Evolutionary conservation across 768 basidiomycete species (phyloP).

Genomic region (Lepiota venenata): DNA sequence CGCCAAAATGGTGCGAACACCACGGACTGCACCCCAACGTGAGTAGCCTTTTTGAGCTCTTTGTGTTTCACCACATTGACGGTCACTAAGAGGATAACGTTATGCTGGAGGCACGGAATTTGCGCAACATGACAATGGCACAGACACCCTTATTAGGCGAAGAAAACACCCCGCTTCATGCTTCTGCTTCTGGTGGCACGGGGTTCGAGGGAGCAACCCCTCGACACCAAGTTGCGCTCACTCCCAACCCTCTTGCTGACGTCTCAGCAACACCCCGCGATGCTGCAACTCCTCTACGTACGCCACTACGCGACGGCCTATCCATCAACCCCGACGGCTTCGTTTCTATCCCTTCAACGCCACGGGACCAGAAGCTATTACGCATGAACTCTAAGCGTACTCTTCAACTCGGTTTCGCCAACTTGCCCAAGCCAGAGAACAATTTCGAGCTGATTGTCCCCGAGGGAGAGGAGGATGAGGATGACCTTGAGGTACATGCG

Average conservation of each 20-base stretch:
- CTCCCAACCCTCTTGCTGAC: slow-evolving; percentile 90
- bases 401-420: slow-evolving; percentile 77
- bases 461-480: slow-evolving; percentile 80
- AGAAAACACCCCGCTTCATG: slow-evolving; percentile 94
- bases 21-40: slow-evolving; percentile 93
- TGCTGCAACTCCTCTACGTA: slow-evolving; percentile 81
- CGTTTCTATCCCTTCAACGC: slow-evolving; percentile 59
- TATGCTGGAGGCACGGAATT: slow-evolving; percentile 90
- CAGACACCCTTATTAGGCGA: slow-evolving; percentile 96
- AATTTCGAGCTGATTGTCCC: slow-evolving; percentile 95
- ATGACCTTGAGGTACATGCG: slow-evolving; percentile 26
- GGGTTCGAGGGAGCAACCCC: slow-evolving; percentile 97
- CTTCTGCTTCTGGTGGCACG: slow-evolving; percentile 68
- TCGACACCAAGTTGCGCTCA: slow-evolving; percentile 85
- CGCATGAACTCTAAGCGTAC: slow-evolving; percentile 67
- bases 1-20: slow-evolving; percentile 91
- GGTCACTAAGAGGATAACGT: slow-evolving; percentile 81
- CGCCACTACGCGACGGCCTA: slow-evolving; percentile 91
- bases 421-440: slow-evolving; percentile 90
- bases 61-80: slow-evolving; percentile 3
- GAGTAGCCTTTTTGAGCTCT: slow-evolving; percentile 29
- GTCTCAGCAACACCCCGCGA: slow-evolving; percentile 56
- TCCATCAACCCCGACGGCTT: slow-evolving; percentile 80
- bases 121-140: slow-evolving; percentile 88
- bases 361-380: slow-evolving; percentile 63